Evolutionary conservation across 768 basidiomycete genomes (phyloP).

Genomic region (Hygrophorus pudorinus): DNA sequence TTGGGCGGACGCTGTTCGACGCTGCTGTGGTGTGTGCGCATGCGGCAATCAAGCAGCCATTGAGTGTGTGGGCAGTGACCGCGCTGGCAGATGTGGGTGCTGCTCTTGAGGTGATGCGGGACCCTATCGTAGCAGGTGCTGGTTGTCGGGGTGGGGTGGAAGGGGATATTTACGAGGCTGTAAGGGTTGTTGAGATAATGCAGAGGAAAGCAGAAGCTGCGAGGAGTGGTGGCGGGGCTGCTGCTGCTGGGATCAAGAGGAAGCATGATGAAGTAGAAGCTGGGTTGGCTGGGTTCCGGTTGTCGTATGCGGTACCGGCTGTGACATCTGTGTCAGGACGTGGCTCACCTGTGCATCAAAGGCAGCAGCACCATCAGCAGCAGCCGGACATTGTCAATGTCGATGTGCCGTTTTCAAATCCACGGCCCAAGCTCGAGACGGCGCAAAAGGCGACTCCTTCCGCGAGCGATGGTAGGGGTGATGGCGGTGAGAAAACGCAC

Average conservation of each 20-base stretch:
- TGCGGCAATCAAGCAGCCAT: constrained; percentile 45
- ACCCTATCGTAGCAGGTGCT: constrained; percentile 5
- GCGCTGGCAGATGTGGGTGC: constrained; percentile 24
- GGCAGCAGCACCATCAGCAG: constrained; percentile 2
- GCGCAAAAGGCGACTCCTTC: neutral
- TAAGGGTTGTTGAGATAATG: constrained; percentile 16
- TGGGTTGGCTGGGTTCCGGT: constrained; percentile 1
- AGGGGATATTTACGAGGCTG: constrained; percentile 12
- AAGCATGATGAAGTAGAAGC: constrained; percentile 16
- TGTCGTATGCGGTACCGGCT: neutral
- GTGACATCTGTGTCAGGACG: neutral
- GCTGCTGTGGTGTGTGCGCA: constrained; percentile 58
- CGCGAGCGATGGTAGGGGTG: constrained; percentile 1
- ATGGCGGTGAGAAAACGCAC: constrained; percentile 14
- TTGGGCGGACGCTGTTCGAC: constrained; percentile 54
- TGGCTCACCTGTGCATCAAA: constrained; percentile 1
- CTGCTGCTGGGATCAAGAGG: constrained; percentile 19
- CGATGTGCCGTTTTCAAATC: neutral
- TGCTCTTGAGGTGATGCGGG: constrained; percentile 18
- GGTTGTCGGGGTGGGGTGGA: neutral
- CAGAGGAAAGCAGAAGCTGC: constrained; percentile 16
- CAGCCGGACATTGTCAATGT: neutral
- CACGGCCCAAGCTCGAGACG: neutral
- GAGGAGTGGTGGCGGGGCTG: constrained; percentile 5
- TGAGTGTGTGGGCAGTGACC: constrained; percentile 33